Conservation (phyloP, 106 monocot species). For the Dendrobium catenatum region DNA sequence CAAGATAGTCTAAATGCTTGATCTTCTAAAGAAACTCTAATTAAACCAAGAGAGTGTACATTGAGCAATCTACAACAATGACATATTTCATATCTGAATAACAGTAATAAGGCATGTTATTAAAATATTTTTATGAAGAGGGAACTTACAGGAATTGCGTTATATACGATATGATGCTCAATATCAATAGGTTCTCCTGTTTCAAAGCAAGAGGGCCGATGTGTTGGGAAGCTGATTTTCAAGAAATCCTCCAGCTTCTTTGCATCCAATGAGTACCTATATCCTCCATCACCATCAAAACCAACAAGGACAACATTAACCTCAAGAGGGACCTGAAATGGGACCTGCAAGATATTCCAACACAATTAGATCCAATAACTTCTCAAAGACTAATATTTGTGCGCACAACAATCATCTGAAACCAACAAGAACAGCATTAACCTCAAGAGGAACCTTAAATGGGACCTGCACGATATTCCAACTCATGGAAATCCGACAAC, state of each 20-base stretch:
- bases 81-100: background rate
- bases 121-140: background rate
- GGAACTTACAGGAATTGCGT: constrained; percentile 66
- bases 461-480: background rate
- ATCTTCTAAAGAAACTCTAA: background rate
- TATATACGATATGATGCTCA: constrained; percentile 92
- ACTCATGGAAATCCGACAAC: background rate
- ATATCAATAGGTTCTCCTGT: constrained; percentile 96
- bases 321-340: constrained; percentile 97
- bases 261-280: constrained; percentile 64
- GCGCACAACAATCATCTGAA: background rate
- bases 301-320: constrained; percentile 85
- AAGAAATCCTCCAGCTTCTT: constrained; percentile 71
- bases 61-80: background rate
- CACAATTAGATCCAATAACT: background rate
- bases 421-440: background rate
- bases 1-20: background rate
- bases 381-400: background rate
- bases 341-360: constrained; percentile 54
- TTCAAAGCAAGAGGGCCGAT: constrained; percentile 85
- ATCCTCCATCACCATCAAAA: constrained; percentile 81
- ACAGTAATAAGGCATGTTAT: background rate
- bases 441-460: background rate
- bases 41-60: background rate
- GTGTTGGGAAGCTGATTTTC: constrained; percentile 70